Percentiles rank a stretch among this genome's conserved stretches.
phyloP scores from a whole-genome alignment of 768 basidiomycete genomes.

The Brasilioporus rufonigricans region DNA sequence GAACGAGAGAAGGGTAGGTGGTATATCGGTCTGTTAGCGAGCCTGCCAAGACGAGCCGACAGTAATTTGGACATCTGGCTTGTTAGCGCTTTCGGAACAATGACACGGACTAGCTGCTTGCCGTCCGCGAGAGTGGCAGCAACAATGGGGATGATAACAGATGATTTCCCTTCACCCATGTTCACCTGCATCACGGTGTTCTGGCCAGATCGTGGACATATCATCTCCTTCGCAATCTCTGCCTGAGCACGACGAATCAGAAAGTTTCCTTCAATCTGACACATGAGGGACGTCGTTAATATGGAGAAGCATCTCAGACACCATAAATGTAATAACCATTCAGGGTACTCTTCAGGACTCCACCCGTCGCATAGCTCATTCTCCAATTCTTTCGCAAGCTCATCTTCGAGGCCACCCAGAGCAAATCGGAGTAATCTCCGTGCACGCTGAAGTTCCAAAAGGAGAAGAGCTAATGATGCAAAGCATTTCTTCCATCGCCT shows the following conservation, averaged over 20 bases:
- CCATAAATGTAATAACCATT: constrained; percentile 35
- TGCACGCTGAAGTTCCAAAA: constrained; percentile 15
- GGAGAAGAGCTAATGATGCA: constrained; percentile 23
- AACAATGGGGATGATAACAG: background rate
- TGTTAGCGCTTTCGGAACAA: constrained; percentile 43
- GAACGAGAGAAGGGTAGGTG: constrained; percentile 39
- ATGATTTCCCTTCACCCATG: background rate
- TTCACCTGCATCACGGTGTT: constrained; percentile 39
- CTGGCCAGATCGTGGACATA: constrained; percentile 29
- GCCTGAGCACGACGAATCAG: constrained; percentile 33
- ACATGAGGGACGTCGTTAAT: no score
- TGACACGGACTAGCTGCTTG: constrained; percentile 40
- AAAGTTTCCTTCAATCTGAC: constrained; percentile 37
- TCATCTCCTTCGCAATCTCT: constrained; percentile 41
- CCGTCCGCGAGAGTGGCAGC: constrained; percentile 41
- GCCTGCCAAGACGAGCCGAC: constrained; percentile 37
- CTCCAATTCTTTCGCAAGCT: constrained; percentile 26
- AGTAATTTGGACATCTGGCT: constrained; percentile 47
- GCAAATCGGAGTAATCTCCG: constrained; percentile 15
- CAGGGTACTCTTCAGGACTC: constrained; percentile 21
- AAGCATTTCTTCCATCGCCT: constrained; percentile 11
- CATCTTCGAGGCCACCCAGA: constrained; percentile 20
- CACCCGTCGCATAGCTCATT: constrained; percentile 17
- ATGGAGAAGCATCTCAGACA: accelerated
- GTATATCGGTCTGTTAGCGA: constrained; percentile 44